A percentile compares a stretch with the other conserved stretches of the same genome.
phyloP scores from a whole-genome alignment of 805 yeast species.

The Wickerhamomyces subpelliculosus region DNA sequence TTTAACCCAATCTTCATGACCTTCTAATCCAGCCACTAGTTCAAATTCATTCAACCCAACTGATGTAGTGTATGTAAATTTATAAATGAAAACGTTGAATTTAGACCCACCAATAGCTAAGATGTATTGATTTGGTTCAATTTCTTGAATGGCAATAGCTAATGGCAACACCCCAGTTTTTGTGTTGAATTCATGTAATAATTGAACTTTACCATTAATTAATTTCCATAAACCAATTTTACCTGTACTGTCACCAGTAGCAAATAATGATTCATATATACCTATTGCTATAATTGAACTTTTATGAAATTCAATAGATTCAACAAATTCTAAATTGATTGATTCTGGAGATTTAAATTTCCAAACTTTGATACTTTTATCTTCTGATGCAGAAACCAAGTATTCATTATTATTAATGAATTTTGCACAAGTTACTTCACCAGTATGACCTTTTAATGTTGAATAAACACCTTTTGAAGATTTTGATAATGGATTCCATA shows the following conservation, averaged over 20 bases:
- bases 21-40: conserved; percentile 53
- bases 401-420: conserved; percentile 39
- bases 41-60: conserved; percentile 17
- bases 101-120: conserved; percentile 74
- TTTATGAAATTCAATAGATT: conserved; percentile 32
- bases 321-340: conserved; percentile 15
- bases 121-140: conserved; percentile 30
- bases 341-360: conserved; percentile 16
- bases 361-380: conserved; percentile 60
- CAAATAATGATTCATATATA: conserved; percentile 31
- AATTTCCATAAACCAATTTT: conserved; percentile 43
- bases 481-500: conserved; percentile 54
- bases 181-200: conserved; percentile 27
- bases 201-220: conserved; percentile 17
- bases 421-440: conserved; percentile 61
- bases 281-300: conserved; percentile 52
- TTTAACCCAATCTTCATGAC: conserved; percentile 97
- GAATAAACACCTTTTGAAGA: conserved; percentile 38
- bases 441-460: conserved; percentile 56
- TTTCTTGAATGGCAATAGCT: conserved; percentile 26
- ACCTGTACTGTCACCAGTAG: conserved; percentile 64
- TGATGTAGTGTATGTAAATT: conserved; percentile 26
- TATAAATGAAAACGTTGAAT: conserved; percentile 43
- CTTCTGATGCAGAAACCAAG: conserved; percentile 64
- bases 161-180: conserved; percentile 45